Base-by-base conservation (phyloP, 2,329 filamentous ascomycete genomes). In the Macrophomina pseudophaseolina region DNA sequence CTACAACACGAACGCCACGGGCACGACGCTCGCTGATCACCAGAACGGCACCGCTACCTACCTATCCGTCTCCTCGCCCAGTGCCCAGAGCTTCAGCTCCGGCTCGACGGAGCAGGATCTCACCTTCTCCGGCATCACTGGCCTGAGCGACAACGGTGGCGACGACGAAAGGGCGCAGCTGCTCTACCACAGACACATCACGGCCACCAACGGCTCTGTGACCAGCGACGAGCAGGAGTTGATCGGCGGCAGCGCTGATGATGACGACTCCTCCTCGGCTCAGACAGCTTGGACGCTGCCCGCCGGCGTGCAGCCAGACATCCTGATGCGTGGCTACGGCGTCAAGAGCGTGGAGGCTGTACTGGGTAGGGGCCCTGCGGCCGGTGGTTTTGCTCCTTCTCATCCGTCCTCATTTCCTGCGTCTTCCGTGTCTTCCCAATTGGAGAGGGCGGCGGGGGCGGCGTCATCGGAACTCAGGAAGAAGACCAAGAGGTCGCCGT, bases 21-120 rank as follows among this genome's bases (percentile, higher is more conserved):
- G 81, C 8, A 38, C 59, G 3, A 12, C 11, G 12, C 42, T 67
- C 2, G 77, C 82, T 0, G 71, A 74, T 2, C 82, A 74, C 48
- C 85, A 88, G 69, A 85, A 86, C 46, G 88, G 88, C 38, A 84
- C 81, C 5, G 89, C 87, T 5, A 77, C 73, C 35, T 91, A 88
- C 73, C 78, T 82, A n/a, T 64, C 82, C 40, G 76, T 78, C 33
- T 74, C 78, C 84, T 11, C 79, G 80, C 68, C 82, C 78, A 68
- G 79, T 74, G 60, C 83, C 83, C 28, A 46, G 38, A 53, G 48
- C 58, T 83, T 78, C 16, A 85, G 85, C 16, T 85, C 78, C 62
- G 88, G 88, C 7, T 82, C 77, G 30, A 88, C 86, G 6, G 81
- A 81, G 66, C 88, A 91, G 75, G 76, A 80, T 1, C 85, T 90